Base-by-base conservation (phyloP, 768 basidiomycete genomes). In the Lactarius indigo region DNA sequence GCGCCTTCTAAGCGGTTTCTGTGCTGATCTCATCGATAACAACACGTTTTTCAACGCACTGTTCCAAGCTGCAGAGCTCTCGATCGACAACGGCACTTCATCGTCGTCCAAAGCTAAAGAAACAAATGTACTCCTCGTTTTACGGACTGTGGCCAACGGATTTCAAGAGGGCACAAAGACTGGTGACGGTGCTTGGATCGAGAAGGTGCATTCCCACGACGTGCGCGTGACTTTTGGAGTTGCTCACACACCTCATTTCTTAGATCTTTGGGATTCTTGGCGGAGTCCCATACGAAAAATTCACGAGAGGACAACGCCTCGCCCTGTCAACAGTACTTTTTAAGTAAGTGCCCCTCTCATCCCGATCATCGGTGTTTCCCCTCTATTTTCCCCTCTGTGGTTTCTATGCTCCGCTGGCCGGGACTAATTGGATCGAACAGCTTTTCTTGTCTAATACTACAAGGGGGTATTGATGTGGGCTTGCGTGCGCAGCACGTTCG, bases 241-340 rank as follows among this genome's bases (percentile, higher is more conserved):
- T n/a, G 23, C 58, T 47, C 52, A 68, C 41, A 15, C 44, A 13
- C 37, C 37, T 33, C 64, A 59, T 66, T 52, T 66, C 59, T 13
- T 72, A 92, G 87, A 80, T 92, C 42, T 78, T 92, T 28, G 81
- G 81, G 57, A 77, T 79, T 33, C 71, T 94, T 60, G 72, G 75
- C 31, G 79, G 83, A 52, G 82, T 78, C 7, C 80, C 85, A 1
- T 88, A 87, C 64, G 74, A 78, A 23, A 76, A 79, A 4, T 77
- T 92, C 71, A 84, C 83, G 44, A 95, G 92, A 76, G 78, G 81
- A 4, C 90, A 90, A 58, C 85, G 91, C 35, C 81, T 93, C 4
- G 90, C 93, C 0, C 73, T 95, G 57, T 87, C 91, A 5, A 96
- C 95, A 0, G 78, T 95, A 41, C 76, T 92, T 37, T 88, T 98